These are phyloP conservation scores for Microbotryum intermedium DNA, from an alignment of 1,284 basidiomycete species.

Conservation along the genomic window DNA sequence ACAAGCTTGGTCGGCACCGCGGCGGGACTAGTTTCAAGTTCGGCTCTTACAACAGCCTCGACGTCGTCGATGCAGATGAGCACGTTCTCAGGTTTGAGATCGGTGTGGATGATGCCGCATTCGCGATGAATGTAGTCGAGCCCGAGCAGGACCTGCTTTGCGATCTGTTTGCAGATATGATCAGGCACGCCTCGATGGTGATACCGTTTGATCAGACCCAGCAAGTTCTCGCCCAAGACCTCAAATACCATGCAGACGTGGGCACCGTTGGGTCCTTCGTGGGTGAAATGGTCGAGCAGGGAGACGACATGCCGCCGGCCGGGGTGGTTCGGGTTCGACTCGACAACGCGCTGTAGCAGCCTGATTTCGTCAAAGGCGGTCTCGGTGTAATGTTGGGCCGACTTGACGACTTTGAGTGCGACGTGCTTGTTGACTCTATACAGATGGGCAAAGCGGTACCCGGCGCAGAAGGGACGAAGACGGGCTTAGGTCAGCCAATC, in stretches of 20 bases:
- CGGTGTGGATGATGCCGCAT: slow-evolving; percentile 57
- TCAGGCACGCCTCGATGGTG: slow-evolving; percentile 92
- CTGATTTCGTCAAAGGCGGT: slow-evolving; percentile 99
- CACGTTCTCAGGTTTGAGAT: slow-evolving; percentile 97
- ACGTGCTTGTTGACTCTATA: slow-evolving; percentile 68
- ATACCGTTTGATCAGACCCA: slow-evolving; percentile 92
- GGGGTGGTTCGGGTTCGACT: slow-evolving; percentile 62
- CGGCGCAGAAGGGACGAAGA: no score
- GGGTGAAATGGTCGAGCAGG: slow-evolving; percentile 92
- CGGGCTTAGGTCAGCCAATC: no score
- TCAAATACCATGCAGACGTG: slow-evolving; percentile 99
- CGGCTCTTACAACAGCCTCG: slow-evolving; percentile 81
- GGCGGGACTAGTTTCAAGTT: slow-evolving; percentile 54
- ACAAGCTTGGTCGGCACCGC: slow-evolving; percentile 69
- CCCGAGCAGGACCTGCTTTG: slow-evolving; percentile 89
- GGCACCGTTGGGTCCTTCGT: slow-evolving; percentile 90
- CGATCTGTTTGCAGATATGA: slow-evolving; percentile 88
- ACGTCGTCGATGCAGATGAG: slow-evolving; percentile 96
- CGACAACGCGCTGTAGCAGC: slow-evolving; percentile 87
- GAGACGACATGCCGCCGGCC: slow-evolving; percentile 82
- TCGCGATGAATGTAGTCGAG: slow-evolving; percentile 96
- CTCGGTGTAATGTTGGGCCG: slow-evolving; percentile 91
- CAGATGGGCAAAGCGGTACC: background rate
- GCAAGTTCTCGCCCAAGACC: slow-evolving; percentile 94
- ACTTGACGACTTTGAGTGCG: slow-evolving; percentile 98